Conservation (phyloP, 441 rosid species). For the Viola pubescens region DNA sequence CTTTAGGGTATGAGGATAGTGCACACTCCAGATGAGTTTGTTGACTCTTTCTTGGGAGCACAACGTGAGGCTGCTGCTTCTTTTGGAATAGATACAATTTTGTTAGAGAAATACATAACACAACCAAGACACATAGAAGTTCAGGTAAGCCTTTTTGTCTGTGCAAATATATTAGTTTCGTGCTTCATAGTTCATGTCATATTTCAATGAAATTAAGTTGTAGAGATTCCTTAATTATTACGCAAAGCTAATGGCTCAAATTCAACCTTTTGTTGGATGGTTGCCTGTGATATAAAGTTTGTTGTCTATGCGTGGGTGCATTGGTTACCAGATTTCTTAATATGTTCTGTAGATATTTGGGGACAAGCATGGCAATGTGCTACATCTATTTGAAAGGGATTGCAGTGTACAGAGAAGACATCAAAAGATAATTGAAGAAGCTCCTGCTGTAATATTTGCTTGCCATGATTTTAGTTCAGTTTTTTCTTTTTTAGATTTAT, state of each 20-base stretch:
- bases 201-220: not conserved
- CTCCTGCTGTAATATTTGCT: slow-evolving; percentile 77
- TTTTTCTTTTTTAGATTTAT: slow-evolving; percentile 18
- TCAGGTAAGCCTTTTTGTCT: slow-evolving; percentile 45
- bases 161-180: not conserved
- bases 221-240: slow-evolving; percentile 3
- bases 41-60: slow-evolving; percentile 80
- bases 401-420: slow-evolving; percentile 97
- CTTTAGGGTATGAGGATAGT: slow-evolving; percentile 94
- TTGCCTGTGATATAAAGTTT: not conserved
- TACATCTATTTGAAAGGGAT: slow-evolving; percentile 87
- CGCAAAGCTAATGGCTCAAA: slow-evolving; percentile 1
- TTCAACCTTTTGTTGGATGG: not conserved
- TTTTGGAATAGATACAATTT: slow-evolving; percentile 75
- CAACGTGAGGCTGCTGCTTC: slow-evolving; percentile 97
- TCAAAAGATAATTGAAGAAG: slow-evolving; percentile 98
- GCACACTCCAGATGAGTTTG: slow-evolving; percentile 51
- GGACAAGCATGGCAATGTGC: slow-evolving; percentile 70
- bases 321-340: slow-evolving; percentile 12
- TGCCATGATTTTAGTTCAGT: slow-evolving; percentile 21
- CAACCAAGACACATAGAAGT: slow-evolving; percentile 95
- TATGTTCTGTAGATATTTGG: slow-evolving; percentile 59
- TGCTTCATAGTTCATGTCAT: not conserved
- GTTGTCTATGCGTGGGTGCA: slow-evolving; percentile 10
- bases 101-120: slow-evolving; percentile 89